Conservation (phyloP, 1,284 basidiomycete species). For the Cronartium quercuum region DNA sequence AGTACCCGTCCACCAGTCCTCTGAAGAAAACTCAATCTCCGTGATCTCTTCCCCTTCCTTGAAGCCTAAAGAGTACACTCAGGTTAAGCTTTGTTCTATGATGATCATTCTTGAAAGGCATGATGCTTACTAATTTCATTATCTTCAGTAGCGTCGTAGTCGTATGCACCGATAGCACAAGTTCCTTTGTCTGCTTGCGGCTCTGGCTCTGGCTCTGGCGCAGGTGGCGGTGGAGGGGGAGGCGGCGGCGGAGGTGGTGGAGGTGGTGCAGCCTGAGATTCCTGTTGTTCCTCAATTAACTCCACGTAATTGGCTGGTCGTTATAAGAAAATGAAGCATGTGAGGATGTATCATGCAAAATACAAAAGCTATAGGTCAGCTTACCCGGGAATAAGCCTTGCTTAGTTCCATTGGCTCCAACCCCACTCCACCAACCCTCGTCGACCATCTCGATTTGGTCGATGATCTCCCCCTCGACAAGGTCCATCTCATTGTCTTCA, state of each 20-base stretch:
- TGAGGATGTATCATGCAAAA: neutral
- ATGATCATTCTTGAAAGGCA: neutral
- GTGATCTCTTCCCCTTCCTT: conserved; percentile 47
- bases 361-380: conserved; percentile 41
- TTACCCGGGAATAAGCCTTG: conserved; percentile 68
- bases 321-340: neutral
- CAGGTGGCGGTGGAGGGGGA: conserved; percentile 90
- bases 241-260: conserved; percentile 63
- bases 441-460: conserved; percentile 70
- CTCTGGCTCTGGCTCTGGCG: conserved; percentile 43
- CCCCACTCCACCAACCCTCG: conserved; percentile 66
- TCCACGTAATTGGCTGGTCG: conserved; percentile 72
- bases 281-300: conserved; percentile 54
- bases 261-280: neutral
- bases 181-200: conserved; percentile 36
- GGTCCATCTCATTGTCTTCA: conserved; percentile 75
- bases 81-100: neutral
- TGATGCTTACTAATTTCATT: conserved; percentile 49
- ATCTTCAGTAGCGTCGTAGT: conserved; percentile 47
- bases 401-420: conserved; percentile 59
- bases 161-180: conserved; percentile 47
- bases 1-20: conserved; percentile 67
- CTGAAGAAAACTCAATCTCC: conserved; percentile 47
- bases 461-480: conserved; percentile 73
- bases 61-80: conserved; percentile 43